Evolutionary conservation across 2,329 filamentous ascomycete genomes (phyloP).

Genomic region (Beauveria scarabaeidicola): DNA sequence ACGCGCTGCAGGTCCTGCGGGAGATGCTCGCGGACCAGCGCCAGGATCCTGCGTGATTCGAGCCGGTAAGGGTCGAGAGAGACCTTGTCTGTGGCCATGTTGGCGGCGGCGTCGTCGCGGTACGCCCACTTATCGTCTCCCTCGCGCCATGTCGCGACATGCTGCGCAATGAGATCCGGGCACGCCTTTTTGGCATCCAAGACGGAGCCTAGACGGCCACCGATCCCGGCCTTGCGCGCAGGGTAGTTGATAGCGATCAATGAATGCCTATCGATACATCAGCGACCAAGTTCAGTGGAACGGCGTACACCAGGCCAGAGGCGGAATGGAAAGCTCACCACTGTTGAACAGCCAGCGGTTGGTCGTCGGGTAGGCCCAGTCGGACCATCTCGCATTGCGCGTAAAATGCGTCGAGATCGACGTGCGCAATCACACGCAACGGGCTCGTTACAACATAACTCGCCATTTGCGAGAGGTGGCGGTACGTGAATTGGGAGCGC

Average conservation of each 20-base stretch:
- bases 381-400: slow-evolving; percentile 93
- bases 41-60: slow-evolving; percentile 74
- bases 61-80: slow-evolving; percentile 86
- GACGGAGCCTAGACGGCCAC: slow-evolving; percentile 64
- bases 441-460: slow-evolving; percentile 64
- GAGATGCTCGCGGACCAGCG: slow-evolving; percentile 65
- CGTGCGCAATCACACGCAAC: slow-evolving; percentile 78
- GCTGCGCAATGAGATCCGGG: slow-evolving; percentile 74
- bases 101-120: slow-evolving; percentile 66
- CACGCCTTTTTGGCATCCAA: slow-evolving; percentile 80
- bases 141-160: slow-evolving; percentile 91
- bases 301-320: too few species aligned
- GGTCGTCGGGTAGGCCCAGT: slow-evolving; percentile 62
- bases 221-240: slow-evolving; percentile 69
- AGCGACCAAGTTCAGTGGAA: background rate
- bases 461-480: slow-evolving; percentile 69
- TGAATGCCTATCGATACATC: background rate
- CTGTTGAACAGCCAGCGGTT: slow-evolving; percentile 87
- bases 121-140: slow-evolving; percentile 91
- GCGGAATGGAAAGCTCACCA: slow-evolving; percentile 44
- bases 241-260: slow-evolving; percentile 95
- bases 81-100: slow-evolving; percentile 85
- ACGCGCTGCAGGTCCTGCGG: slow-evolving; percentile 60
- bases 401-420: slow-evolving; percentile 97
- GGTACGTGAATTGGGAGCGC: slow-evolving; percentile 73